phyloP scores from a whole-genome alignment of 2,329 filamentous ascomycete genomes.

The Phaeosphaeria sp. region DNA sequence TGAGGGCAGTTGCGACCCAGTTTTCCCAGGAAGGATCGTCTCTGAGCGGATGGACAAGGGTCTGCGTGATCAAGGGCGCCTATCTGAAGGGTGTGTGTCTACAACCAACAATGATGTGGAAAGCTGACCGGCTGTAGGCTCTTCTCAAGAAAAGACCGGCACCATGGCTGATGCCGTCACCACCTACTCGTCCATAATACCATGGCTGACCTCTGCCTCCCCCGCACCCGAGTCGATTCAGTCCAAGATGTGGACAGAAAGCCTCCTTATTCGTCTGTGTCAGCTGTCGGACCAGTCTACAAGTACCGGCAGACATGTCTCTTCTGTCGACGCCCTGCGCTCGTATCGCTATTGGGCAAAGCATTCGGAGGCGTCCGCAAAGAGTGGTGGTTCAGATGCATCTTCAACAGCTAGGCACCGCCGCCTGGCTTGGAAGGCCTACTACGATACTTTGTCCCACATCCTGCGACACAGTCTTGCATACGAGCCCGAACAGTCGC shows the following conservation, averaged over 20 bases:
- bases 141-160: slow-evolving; percentile 53
- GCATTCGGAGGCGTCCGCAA: slow-evolving; percentile 64
- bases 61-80: slow-evolving; percentile 79
- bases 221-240: slow-evolving; percentile 62
- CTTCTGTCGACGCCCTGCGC: slow-evolving; percentile 48
- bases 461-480: slow-evolving; percentile 72
- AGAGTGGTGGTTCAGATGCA: slow-evolving; percentile 22
- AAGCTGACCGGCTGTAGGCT: slow-evolving; percentile 44
- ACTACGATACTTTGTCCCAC: slow-evolving; percentile 80
- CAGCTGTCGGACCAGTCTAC: slow-evolving; percentile 70
- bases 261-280: slow-evolving; percentile 77
- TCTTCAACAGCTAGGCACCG: slow-evolving; percentile 47
- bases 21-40: slow-evolving; percentile 42
- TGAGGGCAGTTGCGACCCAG: slow-evolving; percentile 49
- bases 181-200: slow-evolving; percentile 70
- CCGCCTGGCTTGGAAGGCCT: slow-evolving; percentile 80
- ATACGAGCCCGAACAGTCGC: slow-evolving; percentile 58
- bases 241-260: slow-evolving; percentile 78
- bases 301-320: slow-evolving; percentile 37
- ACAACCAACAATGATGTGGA: background rate
- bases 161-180: slow-evolving; percentile 65
- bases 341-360: slow-evolving; percentile 69
- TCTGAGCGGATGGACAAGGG: slow-evolving; percentile 77
- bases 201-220: slow-evolving; percentile 65
- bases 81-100: slow-evolving; percentile 74